Evolutionary conservation across 2,329 filamentous ascomycete genomes (phyloP).

Genomic region (Hansfordia pulvinata): DNA sequence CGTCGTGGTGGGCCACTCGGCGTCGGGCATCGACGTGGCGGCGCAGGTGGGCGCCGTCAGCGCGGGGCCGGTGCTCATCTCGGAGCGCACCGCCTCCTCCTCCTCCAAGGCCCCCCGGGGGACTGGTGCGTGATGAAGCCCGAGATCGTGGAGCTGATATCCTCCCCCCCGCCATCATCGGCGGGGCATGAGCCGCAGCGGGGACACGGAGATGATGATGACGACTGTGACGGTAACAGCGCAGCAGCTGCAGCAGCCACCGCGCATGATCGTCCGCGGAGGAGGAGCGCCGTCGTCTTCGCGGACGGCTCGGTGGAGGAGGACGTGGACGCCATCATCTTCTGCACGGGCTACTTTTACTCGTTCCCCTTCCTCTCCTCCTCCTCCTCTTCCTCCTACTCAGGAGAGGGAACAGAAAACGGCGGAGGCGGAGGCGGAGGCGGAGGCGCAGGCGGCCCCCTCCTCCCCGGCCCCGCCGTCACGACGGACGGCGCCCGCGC

Average conservation of each 20-base stretch:
- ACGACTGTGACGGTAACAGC: no score
- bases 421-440: no score
- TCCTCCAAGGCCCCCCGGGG: conserved; percentile 7
- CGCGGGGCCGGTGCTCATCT: conserved; percentile 39
- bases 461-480: conserved; percentile 23
- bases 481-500: conserved; percentile 47
- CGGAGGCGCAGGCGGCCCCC: no score
- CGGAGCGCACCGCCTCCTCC: conserved; percentile 15
- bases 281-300: conserved; percentile 1
- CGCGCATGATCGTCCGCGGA: no score
- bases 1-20: conserved; percentile 53
- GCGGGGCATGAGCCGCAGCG: background rate
- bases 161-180: conserved; percentile 1
- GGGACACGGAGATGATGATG: no score
- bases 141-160: conserved; percentile 1
- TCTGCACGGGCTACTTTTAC: conserved; percentile 62
- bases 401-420: no score
- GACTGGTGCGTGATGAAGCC: conserved; percentile 3
- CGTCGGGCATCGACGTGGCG: conserved; percentile 59
- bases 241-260: no score
- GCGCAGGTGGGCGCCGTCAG: conserved; percentile 44
- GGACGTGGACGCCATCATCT: conserved; percentile 38
- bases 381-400: background rate
- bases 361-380: conserved; percentile 40
- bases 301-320: conserved; percentile 1